Evolutionary conservation across 2,329 filamentous ascomycete genomes (phyloP), one percentile per base, ranked within the genome.

Genomic region (Stemphylium beticola): DNA sequence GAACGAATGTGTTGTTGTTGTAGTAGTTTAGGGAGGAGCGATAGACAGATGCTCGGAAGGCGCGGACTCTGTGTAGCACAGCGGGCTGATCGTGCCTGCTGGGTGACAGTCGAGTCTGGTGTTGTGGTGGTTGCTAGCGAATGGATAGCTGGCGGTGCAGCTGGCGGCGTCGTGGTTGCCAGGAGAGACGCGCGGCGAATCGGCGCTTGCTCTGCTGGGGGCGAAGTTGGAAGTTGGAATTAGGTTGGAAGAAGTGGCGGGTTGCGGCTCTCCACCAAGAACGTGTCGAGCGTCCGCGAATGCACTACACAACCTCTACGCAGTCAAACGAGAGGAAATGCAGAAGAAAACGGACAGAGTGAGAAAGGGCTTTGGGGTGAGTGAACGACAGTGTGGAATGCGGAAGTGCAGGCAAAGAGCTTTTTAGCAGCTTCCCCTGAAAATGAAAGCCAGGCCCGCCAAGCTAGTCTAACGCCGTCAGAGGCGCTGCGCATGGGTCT

Each of bases 351-450:
- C 43, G 57, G 42, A 60, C 58, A 58, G 52, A 60, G 58, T 58
- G 49, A 46, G 63, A 59, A 64, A 68, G 60, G 57, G 42, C n/a
- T 61, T 58, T 59, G 68, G 55, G 44, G 38, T 60, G 62, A 66
- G 63, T 59, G 66, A 69, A 68, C 67, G 66, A 66, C 65, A 49
- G 64, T 64, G 58, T 60, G 59, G 65, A 69, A 67, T 69, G 67
- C 58, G 60, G 63, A 62, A 10, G 65, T 57, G 67, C 61, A 65
- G 63, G 65, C 51, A 64, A 64, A 60, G 61, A 61, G 61, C 62
- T 61, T 71, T 71, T 71, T 60, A 66, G 61, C 49, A 67, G 60
- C 56, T 68, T 64, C 66, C 66, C 66, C 66, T 68, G 66, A 68
- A 67, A 67, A 65, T 64, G 57, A 64, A 59, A 67, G 60, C 58